Conservation (phyloP, 177 flowering plant species). For the Telopea speciosissima region DNA sequence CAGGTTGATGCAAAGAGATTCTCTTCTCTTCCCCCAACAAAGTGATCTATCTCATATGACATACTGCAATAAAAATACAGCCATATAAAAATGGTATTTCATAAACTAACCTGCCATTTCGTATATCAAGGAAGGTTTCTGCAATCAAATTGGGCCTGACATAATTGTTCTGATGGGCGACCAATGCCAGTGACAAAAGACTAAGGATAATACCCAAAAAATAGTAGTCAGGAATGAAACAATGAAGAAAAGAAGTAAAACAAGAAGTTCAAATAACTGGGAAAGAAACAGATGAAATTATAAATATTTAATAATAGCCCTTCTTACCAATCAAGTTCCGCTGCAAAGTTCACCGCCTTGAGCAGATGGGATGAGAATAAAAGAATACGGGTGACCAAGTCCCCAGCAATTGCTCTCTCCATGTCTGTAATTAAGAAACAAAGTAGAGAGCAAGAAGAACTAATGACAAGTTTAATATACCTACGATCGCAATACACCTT, state of each 20-base stretch:
- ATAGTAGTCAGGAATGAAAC: not conserved
- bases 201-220: constrained; percentile 25
- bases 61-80: not conserved
- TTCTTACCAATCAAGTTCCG: constrained; percentile 89
- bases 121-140: constrained; percentile 60
- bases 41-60: not conserved
- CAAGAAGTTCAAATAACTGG: not conserved
- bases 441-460: not conserved
- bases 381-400: constrained; percentile 67
- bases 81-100: not conserved
- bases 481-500: not conserved
- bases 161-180: constrained; percentile 89
- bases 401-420: constrained; percentile 92
- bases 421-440: constrained; percentile 46
- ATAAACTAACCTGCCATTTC: constrained; percentile 67
- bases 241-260: not conserved
- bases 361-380: constrained; percentile 53
- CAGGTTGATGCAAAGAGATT: not conserved
- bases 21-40: too few relatives aligned
- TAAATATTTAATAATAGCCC: not conserved
- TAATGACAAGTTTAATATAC: not conserved
- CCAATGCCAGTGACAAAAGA: constrained; percentile 71
- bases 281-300: not conserved
- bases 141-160: constrained; percentile 73
- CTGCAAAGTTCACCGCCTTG: constrained; percentile 71